phyloP scores from a whole-genome alignment of 2,329 filamentous ascomycete species.

The Chlorencoelia australis region DNA sequence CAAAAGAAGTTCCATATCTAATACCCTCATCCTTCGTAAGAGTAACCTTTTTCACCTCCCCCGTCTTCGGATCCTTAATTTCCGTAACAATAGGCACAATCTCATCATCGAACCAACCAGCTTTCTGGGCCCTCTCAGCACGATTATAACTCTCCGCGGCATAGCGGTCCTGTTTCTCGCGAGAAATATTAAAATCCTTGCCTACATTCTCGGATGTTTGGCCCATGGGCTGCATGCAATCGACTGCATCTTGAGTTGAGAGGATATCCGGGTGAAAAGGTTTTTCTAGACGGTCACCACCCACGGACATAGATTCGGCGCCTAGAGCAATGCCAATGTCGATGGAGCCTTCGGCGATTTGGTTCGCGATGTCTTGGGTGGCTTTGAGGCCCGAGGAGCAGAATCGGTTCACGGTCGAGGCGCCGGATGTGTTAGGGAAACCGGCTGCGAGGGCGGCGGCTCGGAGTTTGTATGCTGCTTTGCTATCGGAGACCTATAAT shows the following conservation, averaged over 20 bases:
- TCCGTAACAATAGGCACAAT: constrained; percentile 79
- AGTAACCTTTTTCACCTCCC: constrained; percentile 66
- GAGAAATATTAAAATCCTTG: constrained; percentile 74
- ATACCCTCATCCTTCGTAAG: constrained; percentile 85
- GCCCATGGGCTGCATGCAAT: constrained; percentile 94
- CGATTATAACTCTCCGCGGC: constrained; percentile 80
- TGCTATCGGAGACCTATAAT: constrained; percentile 64
- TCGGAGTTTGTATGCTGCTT: constrained; percentile 84
- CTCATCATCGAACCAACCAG: constrained; percentile 86
- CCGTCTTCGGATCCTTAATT: constrained; percentile 74
- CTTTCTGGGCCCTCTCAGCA: constrained; percentile 83
- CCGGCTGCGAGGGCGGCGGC: constrained; percentile 83
- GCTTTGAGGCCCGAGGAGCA: constrained; percentile 95
- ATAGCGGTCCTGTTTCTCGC: constrained; percentile 74
- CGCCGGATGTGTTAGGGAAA: constrained; percentile 80
- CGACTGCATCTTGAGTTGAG: constrained; percentile 62
- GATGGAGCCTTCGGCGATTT: constrained; percentile 72
- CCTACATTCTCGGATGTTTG: constrained; percentile 97
- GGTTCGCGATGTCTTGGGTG: constrained; percentile 85
- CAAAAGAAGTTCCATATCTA: constrained; percentile 78
- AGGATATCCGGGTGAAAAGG: constrained; percentile 73
- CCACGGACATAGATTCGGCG: constrained; percentile 76
- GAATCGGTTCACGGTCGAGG: constrained; percentile 84
- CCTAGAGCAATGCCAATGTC: constrained; percentile 81
- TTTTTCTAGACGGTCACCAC: constrained; percentile 57